Percentiles rank a stretch among this genome's conserved stretches.
These are phyloP conservation scores for Amanita inopinata DNA, from an alignment of 768 basidiomycete genomes.

Conservation along the genomic window DNA sequence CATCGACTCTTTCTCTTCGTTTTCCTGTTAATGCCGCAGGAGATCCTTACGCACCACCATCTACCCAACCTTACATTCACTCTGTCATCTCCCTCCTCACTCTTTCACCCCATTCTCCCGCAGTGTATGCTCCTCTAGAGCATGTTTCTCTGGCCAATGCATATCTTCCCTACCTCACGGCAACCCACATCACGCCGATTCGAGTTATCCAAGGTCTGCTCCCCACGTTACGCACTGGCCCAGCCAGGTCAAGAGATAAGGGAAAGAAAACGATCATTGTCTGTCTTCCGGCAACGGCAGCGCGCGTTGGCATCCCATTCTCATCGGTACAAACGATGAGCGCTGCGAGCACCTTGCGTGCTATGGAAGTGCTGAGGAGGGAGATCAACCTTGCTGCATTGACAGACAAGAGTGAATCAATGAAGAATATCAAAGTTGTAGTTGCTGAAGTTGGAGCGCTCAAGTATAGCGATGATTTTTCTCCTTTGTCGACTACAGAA, in stretches of 20 bases:
- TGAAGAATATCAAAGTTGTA: constrained; percentile 61
- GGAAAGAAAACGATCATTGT: constrained; percentile 56
- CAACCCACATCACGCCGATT: constrained; percentile 70
- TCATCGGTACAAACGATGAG: constrained; percentile 63
- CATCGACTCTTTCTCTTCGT: constrained; percentile 69
- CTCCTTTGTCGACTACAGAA: background rate
- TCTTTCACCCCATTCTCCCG: constrained; percentile 31
- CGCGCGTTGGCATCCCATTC: constrained; percentile 69
- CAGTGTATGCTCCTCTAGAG: constrained; percentile 54
- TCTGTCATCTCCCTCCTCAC: constrained; percentile 72
- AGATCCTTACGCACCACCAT: constrained; percentile 67
- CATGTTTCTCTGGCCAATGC: constrained; percentile 51
- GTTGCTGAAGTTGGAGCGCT: constrained; percentile 59
- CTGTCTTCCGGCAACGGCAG: constrained; percentile 65
- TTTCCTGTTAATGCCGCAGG: constrained; percentile 75
- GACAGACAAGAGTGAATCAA: constrained; percentile 44
- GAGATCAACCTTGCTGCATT: constrained; percentile 54
- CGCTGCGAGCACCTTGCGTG: constrained; percentile 63
- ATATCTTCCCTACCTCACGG: constrained; percentile 64
- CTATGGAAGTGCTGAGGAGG: constrained; percentile 60
- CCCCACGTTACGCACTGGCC: constrained; percentile 64
- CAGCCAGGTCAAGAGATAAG: constrained; percentile 42
- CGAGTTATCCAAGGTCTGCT: constrained; percentile 69
- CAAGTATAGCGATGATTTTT: background rate
- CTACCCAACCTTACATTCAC: constrained; percentile 61